Evolutionary conservation across 495 filamentous ascomycete genomes (phyloP), one percentile per base, ranked within the genome.

Genomic region (Trichoderma gamsii): DNA sequence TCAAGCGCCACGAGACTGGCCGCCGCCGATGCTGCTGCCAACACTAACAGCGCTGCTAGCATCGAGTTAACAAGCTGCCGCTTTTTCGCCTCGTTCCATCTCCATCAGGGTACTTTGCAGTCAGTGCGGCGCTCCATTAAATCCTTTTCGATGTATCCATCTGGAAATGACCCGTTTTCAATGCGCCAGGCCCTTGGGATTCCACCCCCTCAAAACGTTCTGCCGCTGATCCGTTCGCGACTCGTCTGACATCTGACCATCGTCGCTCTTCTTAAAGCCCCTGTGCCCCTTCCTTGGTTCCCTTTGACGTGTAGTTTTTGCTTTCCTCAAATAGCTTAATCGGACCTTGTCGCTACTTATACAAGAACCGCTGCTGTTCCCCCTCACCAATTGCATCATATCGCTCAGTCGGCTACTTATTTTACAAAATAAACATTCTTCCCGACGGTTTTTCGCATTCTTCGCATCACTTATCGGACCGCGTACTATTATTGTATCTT

Each of bases 211-310:
- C 25, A 23, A 18, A 44, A n/a, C n/a, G 32, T 52, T 18, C 49
- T 7, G 49, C 49, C 49, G 49, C 49, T 23, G 49, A 52, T 52
- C 49, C 49, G 49, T 21, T 27, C 32, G 32, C 32, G 32, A 35
- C 52, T 61, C 7, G 25, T 27, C 52, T 61, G 52, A 61, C 52
- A 61, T 61, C 25, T 32, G 23, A 15, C 52, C 52, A 52, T 52
- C 25, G n/a, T 52, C n/a, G 15, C 13, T 23, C 6, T 18, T 18
- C 49, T 29, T 61, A 27, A 61, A 61, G n/a, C 1, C 44, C 23
- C 52, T 61, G 52, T 9, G 52, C 52, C 52, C 52, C 52, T 61
- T 61, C 52, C 52, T 29, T n/a, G 49, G 7, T n/a, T 21, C 11
- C 15, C 29, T 52, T 21, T 3, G 21, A 21, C 49, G 3, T 52